A percentile compares a stretch with the other conserved stretches of the same genome.
phyloP scores from a whole-genome alignment of 371 early-diverging fungal species.

The Synchytrium microbalum region DNA sequence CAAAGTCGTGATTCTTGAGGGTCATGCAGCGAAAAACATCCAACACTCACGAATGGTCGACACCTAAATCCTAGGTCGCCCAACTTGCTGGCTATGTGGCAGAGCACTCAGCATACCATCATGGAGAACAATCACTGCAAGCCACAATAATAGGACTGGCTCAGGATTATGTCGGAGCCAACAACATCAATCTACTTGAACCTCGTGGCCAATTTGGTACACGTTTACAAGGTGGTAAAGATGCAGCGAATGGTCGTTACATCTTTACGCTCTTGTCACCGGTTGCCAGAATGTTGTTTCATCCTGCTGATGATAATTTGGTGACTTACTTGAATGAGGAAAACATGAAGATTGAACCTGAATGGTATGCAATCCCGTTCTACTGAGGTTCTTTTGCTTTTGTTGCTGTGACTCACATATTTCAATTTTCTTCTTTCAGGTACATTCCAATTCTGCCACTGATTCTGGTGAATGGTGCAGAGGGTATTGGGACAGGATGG shows the following conservation, averaged over 20 bases:
- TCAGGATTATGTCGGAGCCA: constrained; percentile 97
- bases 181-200: constrained; percentile 90
- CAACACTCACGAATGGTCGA: not conserved
- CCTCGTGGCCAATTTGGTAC: constrained; percentile 98
- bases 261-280: constrained; percentile 80
- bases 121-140: constrained; percentile 89
- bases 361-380: constrained; percentile 64
- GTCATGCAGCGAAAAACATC: not conserved
- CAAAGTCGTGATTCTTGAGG: too few species aligned
- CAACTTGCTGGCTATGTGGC: constrained; percentile 94
- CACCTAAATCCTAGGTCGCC: constrained; percentile 65
- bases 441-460: constrained; percentile 97
- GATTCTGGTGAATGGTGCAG: constrained; percentile 95
- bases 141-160: constrained; percentile 96
- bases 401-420: not conserved
- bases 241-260: constrained; percentile 97
- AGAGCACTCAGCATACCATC: constrained; percentile 95
- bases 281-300: constrained; percentile 81
- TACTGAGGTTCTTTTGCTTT: constrained; percentile 80
- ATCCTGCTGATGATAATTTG: constrained; percentile 82
- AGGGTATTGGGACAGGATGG: constrained; percentile 98
- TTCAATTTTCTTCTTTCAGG: constrained; percentile 20
- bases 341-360: constrained; percentile 91
- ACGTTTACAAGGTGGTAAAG: constrained; percentile 94
- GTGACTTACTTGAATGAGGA: constrained; percentile 92